Base-by-base conservation (phyloP, 1,139 yeast species). In the Pichia terricola region DNA sequence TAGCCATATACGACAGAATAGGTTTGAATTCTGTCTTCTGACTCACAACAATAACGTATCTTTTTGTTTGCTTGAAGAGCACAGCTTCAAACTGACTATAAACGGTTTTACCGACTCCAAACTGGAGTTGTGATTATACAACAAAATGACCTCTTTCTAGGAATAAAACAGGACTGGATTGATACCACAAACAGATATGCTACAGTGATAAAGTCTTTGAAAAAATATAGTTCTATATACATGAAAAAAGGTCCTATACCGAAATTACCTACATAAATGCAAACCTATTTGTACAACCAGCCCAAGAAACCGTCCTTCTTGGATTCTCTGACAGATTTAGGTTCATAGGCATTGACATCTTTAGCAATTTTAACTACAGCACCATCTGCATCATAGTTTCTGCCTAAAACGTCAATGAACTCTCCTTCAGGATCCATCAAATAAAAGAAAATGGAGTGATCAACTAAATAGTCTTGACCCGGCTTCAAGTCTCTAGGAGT, bases 401-500 rank as follows among this genome's bases (percentile, higher is more conserved):
- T 79, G 40, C 98, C 98, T 54, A 91, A 72, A 11, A 91, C 97
- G 63, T 91, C 96, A 45, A 89, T 84, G 58, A 87, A 91, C 55
- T 84, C 78, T 41, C 97, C 98, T 62, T 91, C 97, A 25, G 95
- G 89, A 60, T 91, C 97, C 95, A 91, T 87, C 54, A 91, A 70
- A 60, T 91, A 91, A 65, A 88, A 89, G 75, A 89, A 91, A 48
- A 91, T 89, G 6, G 96, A 87, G 64, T 91, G 98, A 61, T 91
- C 98, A 25, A 91, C 98, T 52, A 91, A 73, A 61, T 91, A 91
- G 56, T 91, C 96, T 64, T 91, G 95, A 31, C 96, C 97, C 0
- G 95, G 91, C 61, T 88, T 85, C 42, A 87, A 82, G 59, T 87
- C 77, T 34, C 94, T 87, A 3, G 98, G 98, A 1, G 98, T 91